These are phyloP conservation scores for Arabidopsis hybrid DNA, from an alignment of 441 rosid genomes.

Conservation along the genomic window DNA sequence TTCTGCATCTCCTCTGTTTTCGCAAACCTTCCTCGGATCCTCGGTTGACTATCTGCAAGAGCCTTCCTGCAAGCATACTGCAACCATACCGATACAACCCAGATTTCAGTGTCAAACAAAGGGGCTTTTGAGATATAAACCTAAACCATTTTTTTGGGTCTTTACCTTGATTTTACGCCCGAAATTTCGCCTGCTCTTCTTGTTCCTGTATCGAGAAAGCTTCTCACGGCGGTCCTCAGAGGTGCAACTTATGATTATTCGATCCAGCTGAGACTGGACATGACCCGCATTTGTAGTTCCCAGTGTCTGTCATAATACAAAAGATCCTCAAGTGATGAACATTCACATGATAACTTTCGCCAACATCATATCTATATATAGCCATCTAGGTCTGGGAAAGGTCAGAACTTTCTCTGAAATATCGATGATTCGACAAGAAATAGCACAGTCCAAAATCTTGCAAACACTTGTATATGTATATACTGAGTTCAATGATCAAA, in stretches of 20 bases:
- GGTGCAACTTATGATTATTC: conserved; percentile 53
- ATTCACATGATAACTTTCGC: neutral
- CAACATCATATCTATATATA: neutral
- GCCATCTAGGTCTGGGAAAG: conserved; percentile 46
- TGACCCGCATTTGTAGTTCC: conserved; percentile 61
- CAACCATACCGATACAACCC: conserved; percentile 11
- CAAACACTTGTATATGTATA: neutral
- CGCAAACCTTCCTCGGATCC: conserved; percentile 98
- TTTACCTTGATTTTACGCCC: conserved; percentile 92
- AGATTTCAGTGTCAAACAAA: conserved; percentile 2
- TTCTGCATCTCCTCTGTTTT: conserved; percentile 67
- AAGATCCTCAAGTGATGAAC: conserved; percentile 23
- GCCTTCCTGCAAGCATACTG: conserved; percentile 99
- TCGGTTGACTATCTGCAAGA: conserved; percentile 95
- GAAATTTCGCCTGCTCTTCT: conserved; percentile 91
- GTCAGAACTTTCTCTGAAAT: conserved; percentile 33
- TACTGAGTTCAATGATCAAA: neutral
- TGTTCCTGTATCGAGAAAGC: conserved; percentile 94
- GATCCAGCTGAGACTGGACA: conserved; percentile 60
- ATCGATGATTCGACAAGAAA: neutral
- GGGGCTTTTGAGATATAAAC: neutral
- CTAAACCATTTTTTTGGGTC: neutral
- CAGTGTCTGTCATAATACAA: conserved; percentile 30
- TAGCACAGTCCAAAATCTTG: neutral
- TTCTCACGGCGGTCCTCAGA: conserved; percentile 87